Evolutionary conservation across 768 basidiomycete genomes (phyloP), one percentile per base, ranked within the genome.

Genomic region (Tricholoma flavovirens): DNA sequence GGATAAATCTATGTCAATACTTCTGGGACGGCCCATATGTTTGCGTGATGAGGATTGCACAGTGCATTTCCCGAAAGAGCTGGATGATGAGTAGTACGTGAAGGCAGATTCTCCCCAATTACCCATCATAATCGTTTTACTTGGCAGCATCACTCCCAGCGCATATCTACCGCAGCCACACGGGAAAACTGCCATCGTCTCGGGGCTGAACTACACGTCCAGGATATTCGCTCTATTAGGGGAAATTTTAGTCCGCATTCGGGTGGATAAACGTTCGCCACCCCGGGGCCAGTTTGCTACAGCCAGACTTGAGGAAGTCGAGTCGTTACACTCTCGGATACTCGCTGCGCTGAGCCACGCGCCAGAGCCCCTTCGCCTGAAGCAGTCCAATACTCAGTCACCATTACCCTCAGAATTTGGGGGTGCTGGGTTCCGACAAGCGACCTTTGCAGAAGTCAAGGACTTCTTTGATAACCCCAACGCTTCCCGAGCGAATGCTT

Each of bases 391-490:
- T 58, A 67, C 73, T 26, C 80, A 79, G 56, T 66, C 75, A 19
- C 75, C 80, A 35, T 67, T 82, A 48, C 77, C 81, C 5, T 71
- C 78, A 11, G 87, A 88, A 59, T 86, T 78, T 58, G 81, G 83
- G 5, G 86, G 84, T 22, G 82, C 83, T 33, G 84, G 83, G 10
- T 93, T 90, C 75, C 77, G 85, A 30, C 87, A 90, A 69, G 85
- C 86, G 8, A 92, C 93, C 2, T 90, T 92, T 60, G 86, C 86
- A 2, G 90, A 93, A 70, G 87, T 96, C 59, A 89, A 88, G 66
- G 88, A 92, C 67, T 91, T 93, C 67, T 96, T 95, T 67, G 87
- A 93, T 60, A 90, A 95, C 63, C 93, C 93, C 11, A 88, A 92
- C 59, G 90, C 90, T 7, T 89, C 84, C 8, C 81, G 88, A 19